Conservation (phyloP, 768 basidiomycete species). For the Astraeus odoratus region DNA sequence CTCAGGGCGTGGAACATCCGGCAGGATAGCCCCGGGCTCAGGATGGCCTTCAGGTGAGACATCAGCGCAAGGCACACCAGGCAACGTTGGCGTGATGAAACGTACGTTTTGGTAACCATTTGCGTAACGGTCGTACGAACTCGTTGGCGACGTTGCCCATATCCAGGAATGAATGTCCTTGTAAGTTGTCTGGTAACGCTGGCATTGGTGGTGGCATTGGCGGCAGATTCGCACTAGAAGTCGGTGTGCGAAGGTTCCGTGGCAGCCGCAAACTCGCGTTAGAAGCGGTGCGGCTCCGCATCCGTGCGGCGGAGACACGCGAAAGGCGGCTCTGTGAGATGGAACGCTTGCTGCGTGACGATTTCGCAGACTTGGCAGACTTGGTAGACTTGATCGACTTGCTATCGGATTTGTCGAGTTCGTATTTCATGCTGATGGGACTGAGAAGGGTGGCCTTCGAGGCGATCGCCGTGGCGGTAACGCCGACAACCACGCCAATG, state of each 20-base stretch:
- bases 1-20: constrained; percentile 18
- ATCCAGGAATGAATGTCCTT: constrained; percentile 27
- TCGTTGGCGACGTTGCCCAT: constrained; percentile 29
- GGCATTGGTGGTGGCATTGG: constrained; percentile 26
- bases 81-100: not conserved
- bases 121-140: constrained; percentile 19
- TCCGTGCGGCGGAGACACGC: constrained; percentile 57
- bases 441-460: constrained; percentile 29
- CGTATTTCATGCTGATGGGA: constrained; percentile 1
- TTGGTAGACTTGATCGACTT: constrained; percentile 21
- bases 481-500: constrained; percentile 28
- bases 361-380: constrained; percentile 10
- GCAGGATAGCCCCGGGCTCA: constrained; percentile 11
- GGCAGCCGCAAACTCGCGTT: constrained; percentile 63
- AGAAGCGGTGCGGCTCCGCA: constrained; percentile 55
- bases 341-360: constrained; percentile 20
- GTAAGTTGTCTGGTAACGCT: constrained; percentile 12
- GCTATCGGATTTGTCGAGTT: constrained; percentile 10
- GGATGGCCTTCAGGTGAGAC: constrained; percentile 8
- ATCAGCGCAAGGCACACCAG: not conserved
- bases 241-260: constrained; percentile 22
- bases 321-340: constrained; percentile 28
- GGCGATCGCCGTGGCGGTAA: constrained; percentile 33
- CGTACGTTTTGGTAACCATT: constrained; percentile 12
- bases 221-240: constrained; percentile 31